phyloP scores from a whole-genome alignment of 2,329 filamentous ascomycete species.

The Phaeomoniella chlamydospora region DNA sequence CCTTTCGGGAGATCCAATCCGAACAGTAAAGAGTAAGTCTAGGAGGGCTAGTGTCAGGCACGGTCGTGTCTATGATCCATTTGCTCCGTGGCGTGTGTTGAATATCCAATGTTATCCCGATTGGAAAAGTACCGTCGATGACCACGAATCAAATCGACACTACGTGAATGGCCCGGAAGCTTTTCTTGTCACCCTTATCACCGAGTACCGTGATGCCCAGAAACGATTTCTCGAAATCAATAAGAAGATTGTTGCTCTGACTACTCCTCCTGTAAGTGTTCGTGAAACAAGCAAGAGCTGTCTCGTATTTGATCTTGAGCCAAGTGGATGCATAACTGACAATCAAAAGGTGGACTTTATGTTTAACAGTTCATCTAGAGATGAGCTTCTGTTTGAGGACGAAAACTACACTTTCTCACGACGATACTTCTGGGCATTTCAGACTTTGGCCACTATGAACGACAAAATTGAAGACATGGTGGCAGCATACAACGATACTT shows the following conservation, averaged over 20 bases:
- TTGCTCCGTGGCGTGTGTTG: conserved; percentile 46
- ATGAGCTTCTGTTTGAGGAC: conserved; percentile 12
- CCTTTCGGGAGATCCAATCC: conserved; percentile 36
- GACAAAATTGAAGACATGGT: conserved; percentile 15
- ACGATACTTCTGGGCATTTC: conserved; percentile 15
- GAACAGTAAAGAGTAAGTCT: conserved; percentile 33
- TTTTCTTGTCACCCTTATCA: conserved; percentile 42
- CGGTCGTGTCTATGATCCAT: conserved; percentile 43
- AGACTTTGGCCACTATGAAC: conserved; percentile 13
- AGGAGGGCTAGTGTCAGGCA: conserved; percentile 32
- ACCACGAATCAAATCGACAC: conserved; percentile 38
- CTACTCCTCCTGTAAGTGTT: conserved; percentile 37
- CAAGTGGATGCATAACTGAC: no score
- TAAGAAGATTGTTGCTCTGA: conserved; percentile 40
- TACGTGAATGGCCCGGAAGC: conserved; percentile 48
- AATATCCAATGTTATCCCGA: conserved; percentile 46
- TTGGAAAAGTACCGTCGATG: conserved; percentile 40
- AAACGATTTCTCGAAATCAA: conserved; percentile 44
- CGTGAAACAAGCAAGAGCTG: no score
- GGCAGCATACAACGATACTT: conserved; percentile 9
- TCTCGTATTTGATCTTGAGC: no score
- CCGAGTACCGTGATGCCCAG: conserved; percentile 46
- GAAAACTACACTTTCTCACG: conserved; percentile 12
- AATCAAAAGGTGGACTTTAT: conserved; percentile 7
- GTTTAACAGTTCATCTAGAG: conserved; percentile 10